A percentile compares a stretch with the other conserved stretches of the same genome.
phyloP scores from a whole-genome alignment of 495 filamentous ascomycete genomes.

The Penicillium maclennaniae region DNA sequence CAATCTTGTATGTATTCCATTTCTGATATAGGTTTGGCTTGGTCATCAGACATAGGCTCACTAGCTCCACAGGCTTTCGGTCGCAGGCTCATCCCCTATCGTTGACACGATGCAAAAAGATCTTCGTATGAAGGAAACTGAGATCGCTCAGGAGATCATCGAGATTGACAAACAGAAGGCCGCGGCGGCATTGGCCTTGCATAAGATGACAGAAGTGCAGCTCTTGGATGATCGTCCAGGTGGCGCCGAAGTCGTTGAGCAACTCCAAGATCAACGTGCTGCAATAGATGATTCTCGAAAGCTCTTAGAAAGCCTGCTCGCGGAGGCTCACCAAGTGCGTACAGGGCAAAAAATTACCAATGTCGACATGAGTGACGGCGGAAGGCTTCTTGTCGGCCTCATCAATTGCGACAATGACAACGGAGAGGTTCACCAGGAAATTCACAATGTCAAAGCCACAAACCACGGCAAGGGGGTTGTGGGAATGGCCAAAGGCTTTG shows the following conservation, averaged over 20 bases:
- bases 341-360: neutral
- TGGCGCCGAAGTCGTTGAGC: neutral
- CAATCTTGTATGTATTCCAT: too few species aligned
- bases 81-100: too few species aligned
- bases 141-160: too few species aligned
- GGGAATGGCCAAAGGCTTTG: neutral
- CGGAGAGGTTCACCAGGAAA: neutral
- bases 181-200: too few species aligned
- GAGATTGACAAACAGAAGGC: too few species aligned
- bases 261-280: neutral
- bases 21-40: too few species aligned
- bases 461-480: neutral
- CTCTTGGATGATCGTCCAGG: neutral
- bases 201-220: neutral
- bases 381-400: neutral
- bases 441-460: too few species aligned
- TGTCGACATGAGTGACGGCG: constrained; percentile 1
- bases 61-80: too few species aligned
- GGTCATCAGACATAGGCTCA: too few species aligned
- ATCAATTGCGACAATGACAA: neutral
- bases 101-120: too few species aligned
- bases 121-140: too few species aligned
- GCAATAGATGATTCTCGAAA: neutral
- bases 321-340: neutral
- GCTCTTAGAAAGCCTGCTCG: neutral